Evolutionary conservation across 805 yeast genomes (phyloP), one percentile per base, ranked within the genome.

Genomic region (Torulaspora delbrueckii): DNA sequence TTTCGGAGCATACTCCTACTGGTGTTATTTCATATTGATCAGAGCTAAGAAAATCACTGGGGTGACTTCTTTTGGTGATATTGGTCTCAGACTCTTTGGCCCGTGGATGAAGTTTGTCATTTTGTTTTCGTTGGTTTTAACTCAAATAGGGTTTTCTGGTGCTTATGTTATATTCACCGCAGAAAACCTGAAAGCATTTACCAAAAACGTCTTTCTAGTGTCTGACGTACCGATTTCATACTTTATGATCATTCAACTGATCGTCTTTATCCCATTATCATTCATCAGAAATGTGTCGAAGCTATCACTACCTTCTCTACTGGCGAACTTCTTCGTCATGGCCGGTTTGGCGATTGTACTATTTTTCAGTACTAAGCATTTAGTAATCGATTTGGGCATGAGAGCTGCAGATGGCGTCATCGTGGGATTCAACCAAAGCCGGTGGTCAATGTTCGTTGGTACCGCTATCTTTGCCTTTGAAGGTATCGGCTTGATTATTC

Each of bases 391-490:
- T 37, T 45, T 59, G 31, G 42, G 9, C 42, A 58, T 46, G 80
- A 81, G 53, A 63, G 82, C 59, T 0, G 81, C 81, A 1, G 70
- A 69, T 7, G 80, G 77, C 2, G 71, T 84, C 26, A 69, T 71
- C 18, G 63, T 65, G 40, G 60, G 66, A 27, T 75, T 84, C 66
- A 84, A 84, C 61, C 50, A 68, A 25, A 69, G 73, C 4, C 73
- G 73, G 41, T 85, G 86, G 73, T 78, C 91, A 0, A 65, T 86
- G 39, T 85, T 85, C 58, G 80, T 85, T 41, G 95, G 95, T 7
- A 86, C 86, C 5, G 90, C 91, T 2, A 85, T 86, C 25, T 86
- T 86, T 69, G 88, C 93, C n/a, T 86, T 84, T 59, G 95, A 86
- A 67, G 95, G 95, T 1, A 84, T 86, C 46, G 93, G 95, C 0